These are phyloP conservation scores for Pseudocercospora eumusae DNA, from an alignment of 2,329 filamentous ascomycete genomes.

Conservation along the genomic window DNA sequence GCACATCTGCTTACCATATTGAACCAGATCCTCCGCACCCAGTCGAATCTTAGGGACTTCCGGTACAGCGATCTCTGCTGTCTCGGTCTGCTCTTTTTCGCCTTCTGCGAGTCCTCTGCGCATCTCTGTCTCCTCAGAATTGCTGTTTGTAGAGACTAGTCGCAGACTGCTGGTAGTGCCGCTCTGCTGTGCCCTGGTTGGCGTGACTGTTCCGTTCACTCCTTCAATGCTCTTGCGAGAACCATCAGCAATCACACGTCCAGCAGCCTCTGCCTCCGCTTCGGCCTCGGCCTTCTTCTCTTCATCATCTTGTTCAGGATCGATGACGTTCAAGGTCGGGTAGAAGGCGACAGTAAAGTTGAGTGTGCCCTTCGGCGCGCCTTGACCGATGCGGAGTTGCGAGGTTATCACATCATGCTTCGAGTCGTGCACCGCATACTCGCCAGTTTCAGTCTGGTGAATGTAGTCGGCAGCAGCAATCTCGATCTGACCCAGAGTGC, in stretches of 20 bases:
- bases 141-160: constrained; percentile 33
- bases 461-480: constrained; percentile 77
- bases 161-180: constrained; percentile 44
- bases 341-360: constrained; percentile 87
- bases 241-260: constrained; percentile 26
- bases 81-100: constrained; percentile 50
- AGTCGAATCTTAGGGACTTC: constrained; percentile 76
- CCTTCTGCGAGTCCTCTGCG: constrained; percentile 51
- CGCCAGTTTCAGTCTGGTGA: constrained; percentile 72
- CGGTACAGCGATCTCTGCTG: constrained; percentile 47
- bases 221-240: constrained; percentile 24
- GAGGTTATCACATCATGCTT: constrained; percentile 66
- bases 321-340: constrained; percentile 80
- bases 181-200: constrained; percentile 24
- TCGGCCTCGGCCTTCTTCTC: constrained; percentile 33
- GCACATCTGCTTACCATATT: constrained; percentile 61
- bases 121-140: constrained; percentile 44
- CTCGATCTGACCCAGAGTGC: constrained; percentile 80
- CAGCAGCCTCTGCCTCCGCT: constrained; percentile 47
- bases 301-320: constrained; percentile 55
- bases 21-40: constrained; percentile 74
- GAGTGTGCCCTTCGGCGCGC: constrained; percentile 74
- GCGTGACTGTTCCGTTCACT: constrained; percentile 1
- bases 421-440: constrained; percentile 75
- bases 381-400: constrained; percentile 72